Evolutionary conservation across 305 asterid genomes (phyloP).

Genomic region (Striga hermonthica): DNA sequence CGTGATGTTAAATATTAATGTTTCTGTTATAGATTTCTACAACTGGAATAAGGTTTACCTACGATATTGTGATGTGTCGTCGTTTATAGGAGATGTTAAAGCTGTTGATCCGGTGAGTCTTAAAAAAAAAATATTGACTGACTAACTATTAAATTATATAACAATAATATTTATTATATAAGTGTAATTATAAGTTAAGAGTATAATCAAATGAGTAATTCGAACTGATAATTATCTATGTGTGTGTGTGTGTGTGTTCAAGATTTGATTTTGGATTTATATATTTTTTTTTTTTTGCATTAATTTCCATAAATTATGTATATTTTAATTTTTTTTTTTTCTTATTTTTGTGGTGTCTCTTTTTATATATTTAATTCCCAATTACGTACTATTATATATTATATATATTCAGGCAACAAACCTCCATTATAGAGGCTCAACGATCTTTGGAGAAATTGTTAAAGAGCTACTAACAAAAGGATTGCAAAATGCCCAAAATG

Average conservation of each 20-base stretch:
- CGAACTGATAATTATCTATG: no score
- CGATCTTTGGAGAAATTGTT: slow-evolving; percentile 33
- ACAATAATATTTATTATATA: no score
- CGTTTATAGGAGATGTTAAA: slow-evolving; percentile 38
- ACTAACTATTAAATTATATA: no score
- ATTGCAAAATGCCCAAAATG: slow-evolving; percentile 32
- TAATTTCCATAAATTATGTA: no score
- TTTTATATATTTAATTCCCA: not conserved
- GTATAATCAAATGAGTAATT: no score
- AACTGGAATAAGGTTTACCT: slow-evolving; percentile 42
- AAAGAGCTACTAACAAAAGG: slow-evolving; percentile 36
- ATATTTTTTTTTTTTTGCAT: no score
- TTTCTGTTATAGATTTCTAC: slow-evolving; percentile 38
- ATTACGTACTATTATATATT: not conserved
- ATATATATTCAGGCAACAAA: slow-evolving; percentile 32
- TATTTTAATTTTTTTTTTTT: no score
- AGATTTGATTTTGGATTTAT: no score
- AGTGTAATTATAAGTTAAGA: no score
- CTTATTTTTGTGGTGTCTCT: no score
- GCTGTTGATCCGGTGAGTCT: slow-evolving; percentile 32
- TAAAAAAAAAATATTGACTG: not conserved
- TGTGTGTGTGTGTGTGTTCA: no score
- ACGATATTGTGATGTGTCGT: slow-evolving; percentile 48
- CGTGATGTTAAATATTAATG: no score
- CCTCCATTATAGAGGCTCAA: slow-evolving; percentile 33